Conservation (phyloP, 495 filamentous ascomycete genomes). For the Neurospora sp. region DNA sequence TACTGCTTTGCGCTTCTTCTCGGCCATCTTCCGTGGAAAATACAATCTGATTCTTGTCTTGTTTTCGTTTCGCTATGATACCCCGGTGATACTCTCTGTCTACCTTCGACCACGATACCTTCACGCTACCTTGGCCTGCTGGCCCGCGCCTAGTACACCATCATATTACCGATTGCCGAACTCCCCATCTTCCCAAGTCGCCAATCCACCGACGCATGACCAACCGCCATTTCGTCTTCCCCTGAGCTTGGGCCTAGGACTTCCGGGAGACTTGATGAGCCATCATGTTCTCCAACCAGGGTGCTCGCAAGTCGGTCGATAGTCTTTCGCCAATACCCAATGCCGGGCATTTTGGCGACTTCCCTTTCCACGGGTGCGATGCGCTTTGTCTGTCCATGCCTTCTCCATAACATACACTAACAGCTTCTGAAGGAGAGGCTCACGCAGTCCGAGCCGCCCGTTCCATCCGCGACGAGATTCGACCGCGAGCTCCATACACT, state of each 20-base stretch:
- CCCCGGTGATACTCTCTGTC: constrained; percentile 15
- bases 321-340: constrained; percentile 49
- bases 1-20: neutral
- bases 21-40: neutral
- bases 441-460: constrained; percentile 15
- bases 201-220: neutral
- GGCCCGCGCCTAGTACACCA: neutral
- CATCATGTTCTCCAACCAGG: constrained; percentile 54
- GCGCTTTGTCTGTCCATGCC: constrained; percentile 4
- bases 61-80: constrained; percentile 21
- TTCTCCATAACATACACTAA: constrained; percentile 13
- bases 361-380: constrained; percentile 44
- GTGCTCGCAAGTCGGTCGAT: constrained; percentile 61
- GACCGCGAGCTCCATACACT: constrained; percentile 76
- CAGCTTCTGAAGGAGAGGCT: constrained; percentile 15
- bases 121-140: neutral
- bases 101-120: neutral
- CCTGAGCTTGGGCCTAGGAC: constrained; percentile 1
- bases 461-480: constrained; percentile 55
- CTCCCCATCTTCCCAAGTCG: neutral
- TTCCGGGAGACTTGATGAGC: constrained; percentile 14
- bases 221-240: neutral
- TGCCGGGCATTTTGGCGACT: constrained; percentile 42
- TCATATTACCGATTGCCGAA: neutral
- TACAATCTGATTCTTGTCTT: neutral